A percentile compares a stretch with the other conserved stretches of the same genome.
These are phyloP conservation scores for Blumeria hordei DNA, from an alignment of 2,329 filamentous ascomycete species.

Conservation along the genomic window DNA sequence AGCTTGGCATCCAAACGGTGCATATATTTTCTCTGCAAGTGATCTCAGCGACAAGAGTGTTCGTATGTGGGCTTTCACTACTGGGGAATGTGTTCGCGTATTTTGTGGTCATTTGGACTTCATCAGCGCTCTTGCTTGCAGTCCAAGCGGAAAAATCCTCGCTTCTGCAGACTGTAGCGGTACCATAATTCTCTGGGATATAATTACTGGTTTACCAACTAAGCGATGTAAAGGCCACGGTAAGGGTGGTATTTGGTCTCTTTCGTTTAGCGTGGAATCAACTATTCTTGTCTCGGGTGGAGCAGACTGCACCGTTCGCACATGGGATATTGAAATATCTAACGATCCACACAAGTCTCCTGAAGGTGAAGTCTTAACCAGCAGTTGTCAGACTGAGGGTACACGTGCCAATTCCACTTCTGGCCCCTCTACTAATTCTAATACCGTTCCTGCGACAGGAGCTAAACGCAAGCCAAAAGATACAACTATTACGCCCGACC, in stretches of 20 bases:
- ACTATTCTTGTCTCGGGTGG: conserved; percentile 75
- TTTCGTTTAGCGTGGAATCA: conserved; percentile 84
- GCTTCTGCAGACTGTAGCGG: conserved; percentile 75
- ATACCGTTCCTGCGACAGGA: conserved; percentile 12
- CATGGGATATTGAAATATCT: conserved; percentile 42
- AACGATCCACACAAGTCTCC: conserved; percentile 37
- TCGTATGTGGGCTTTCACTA: conserved; percentile 89
- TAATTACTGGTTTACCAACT: conserved; percentile 60
- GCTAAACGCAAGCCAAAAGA: conserved; percentile 69
- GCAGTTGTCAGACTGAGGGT: conserved; percentile 24
- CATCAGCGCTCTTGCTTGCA: conserved; percentile 63
- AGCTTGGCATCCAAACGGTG: conserved; percentile 85
- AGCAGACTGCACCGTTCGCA: conserved; percentile 72
- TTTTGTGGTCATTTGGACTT: conserved; percentile 82
- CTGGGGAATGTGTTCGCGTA: conserved; percentile 66
- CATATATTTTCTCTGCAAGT: conserved; percentile 81
- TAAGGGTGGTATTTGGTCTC: conserved; percentile 78
- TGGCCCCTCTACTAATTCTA: conserved; percentile 1
- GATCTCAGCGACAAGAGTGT: conserved; percentile 71
- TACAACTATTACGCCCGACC: conserved; percentile 70
- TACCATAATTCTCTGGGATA: conserved; percentile 84
- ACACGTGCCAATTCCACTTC: conserved; percentile 19
- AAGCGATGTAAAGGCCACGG: conserved; percentile 89
- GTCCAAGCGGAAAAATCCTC: conserved; percentile 71
- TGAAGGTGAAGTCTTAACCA: conserved; percentile 16